Base-by-base conservation (phyloP, 306 rosid genomes). In the Gleditsia sinensis region DNA sequence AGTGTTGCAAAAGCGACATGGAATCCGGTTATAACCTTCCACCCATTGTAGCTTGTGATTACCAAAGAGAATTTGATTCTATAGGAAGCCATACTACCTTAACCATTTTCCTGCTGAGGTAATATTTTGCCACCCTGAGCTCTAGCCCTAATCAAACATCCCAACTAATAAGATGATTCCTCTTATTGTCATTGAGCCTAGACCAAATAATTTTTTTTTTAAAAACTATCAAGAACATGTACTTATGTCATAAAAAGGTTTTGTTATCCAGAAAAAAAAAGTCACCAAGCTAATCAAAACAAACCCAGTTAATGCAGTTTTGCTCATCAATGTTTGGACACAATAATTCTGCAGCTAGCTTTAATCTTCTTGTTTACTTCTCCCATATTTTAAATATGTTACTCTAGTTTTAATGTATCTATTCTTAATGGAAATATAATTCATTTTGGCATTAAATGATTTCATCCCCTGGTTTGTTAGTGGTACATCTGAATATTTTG, bases 401-500 rank as follows among this genome's bases (percentile, higher is more conserved):
- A 12, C 20, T 23, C 9, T 14, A 14, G 3, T 53, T 6, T 53
- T 23, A 1, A 21, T 21, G 0, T 7, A 20, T 1, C 28, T 7
- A 7, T 51, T 51, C 9, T 5, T 30, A 28, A 0, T 30, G 64
- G 12, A 57, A 55, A 12, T 14, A 12, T 55, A 11, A 5, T 12
- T 55, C n/a, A 1, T 55, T 55, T 25, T 25, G 57, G 5, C 14
- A n/a, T 51, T 13, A 7, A n/a, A 51, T 51, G 28, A 20, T 8
- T 51, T 51, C 14, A 9, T 51, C 14, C 24, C 43, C 13, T 17
- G 4, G 13, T 23, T 24, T 54, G 60, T 24, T 54, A 25, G 24
- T 9, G n/a, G 1, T 13, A 9, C 74, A 54, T 64, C 37, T 42
- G 68, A 71, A 54, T 59, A 55, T 75, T 66, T 43, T 66, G 37